These are phyloP conservation scores for Chrysopogon serrulatus DNA, from an alignment of 176 grass and related monocot genomes.

Conservation along the genomic window DNA sequence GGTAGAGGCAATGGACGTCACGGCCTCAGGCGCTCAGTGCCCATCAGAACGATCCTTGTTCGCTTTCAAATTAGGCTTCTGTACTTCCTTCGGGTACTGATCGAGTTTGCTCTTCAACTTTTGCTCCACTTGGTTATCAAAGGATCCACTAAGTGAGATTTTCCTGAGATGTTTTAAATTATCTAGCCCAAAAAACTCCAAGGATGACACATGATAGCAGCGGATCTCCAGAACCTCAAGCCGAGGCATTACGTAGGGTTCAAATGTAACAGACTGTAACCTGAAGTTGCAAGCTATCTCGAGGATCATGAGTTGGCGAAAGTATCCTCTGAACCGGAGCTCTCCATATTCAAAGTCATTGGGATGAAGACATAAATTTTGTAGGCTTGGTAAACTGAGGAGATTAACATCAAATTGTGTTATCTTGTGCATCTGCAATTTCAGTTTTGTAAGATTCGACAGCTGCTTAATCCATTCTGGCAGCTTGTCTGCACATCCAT, in stretches of 20 bases:
- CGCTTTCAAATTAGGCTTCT: background rate
- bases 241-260: accelerated
- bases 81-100: background rate
- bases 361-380: background rate
- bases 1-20: too few relatives aligned
- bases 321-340: background rate
- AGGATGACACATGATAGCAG: background rate
- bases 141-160: background rate
- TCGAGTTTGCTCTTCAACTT: accelerated
- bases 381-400: background rate
- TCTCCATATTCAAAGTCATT: background rate
- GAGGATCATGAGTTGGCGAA: background rate
- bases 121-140: background rate
- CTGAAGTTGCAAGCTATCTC: background rate
- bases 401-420: background rate
- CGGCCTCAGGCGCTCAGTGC: background rate
- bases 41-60: background rate
- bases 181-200: background rate
- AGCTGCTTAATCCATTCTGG: background rate
- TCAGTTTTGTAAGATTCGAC: background rate
- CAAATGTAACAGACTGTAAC: background rate
- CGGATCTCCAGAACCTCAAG: background rate
- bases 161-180: background rate
- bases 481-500: background rate
- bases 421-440: background rate